Evolutionary conservation across 2,329 filamentous ascomycete species (phyloP), one percentile per base, ranked within the genome.

Genomic region (Hypomyces perniciosus): DNA sequence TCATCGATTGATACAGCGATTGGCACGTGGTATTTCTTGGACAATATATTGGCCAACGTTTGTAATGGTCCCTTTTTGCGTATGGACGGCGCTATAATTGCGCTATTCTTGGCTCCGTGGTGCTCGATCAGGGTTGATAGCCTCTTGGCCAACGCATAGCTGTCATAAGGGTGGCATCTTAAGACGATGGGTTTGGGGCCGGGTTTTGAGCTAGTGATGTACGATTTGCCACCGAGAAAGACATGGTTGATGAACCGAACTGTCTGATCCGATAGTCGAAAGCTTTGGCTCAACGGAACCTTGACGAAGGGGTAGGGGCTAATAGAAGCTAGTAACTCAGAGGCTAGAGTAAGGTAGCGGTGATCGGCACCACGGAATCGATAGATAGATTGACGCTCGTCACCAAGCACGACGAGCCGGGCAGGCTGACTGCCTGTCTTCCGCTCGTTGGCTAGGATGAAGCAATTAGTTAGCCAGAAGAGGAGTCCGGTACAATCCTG

Each of bases 371-470:
- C 61, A 3, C 57, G 57, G 34, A 63, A 67, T 12, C 46, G 52
- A 20, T 61, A 65, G 20, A 67, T 63, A 8, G 60, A 57, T 48
- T 67, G 63, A 4, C 61, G 54, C 44, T 67, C 62, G 29, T 67
- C 63, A 8, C 65, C 65, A 4, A 67, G 59, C 7, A 59, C 54
- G 12, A 67, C 60, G 8, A 67, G 50, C 3, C 51, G 59, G 4
- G 60, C 55, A 8, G 56, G 33, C 9, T 44, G 42, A 0, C 56
- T 57, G 1, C 52, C 53, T 8, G 47, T 48, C 8, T 48, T 51
- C 7, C 28, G 46, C 7, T 57, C 54, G 27, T 64, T 59, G 13
- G 61, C 53, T 2, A 37, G 49, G 28, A 66, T 53, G n/a, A 67
- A 64, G n/a, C 55, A 52, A 20, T 28, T 53, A 1, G 54, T 47